Conservation (phyloP, 768 basidiomycete species). For the Tephrocybe rancida region DNA sequence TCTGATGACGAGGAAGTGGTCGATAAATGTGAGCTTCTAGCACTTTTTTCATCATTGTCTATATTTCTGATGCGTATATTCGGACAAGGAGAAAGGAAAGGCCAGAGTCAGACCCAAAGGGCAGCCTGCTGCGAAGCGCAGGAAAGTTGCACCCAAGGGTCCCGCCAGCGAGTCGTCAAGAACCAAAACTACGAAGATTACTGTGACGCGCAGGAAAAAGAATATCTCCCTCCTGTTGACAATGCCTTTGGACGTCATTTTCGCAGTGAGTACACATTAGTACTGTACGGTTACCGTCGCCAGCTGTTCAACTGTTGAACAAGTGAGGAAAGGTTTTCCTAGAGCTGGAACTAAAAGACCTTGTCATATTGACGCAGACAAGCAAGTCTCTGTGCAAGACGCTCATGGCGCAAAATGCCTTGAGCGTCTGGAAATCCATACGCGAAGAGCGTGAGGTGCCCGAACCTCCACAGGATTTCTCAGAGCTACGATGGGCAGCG, state of each 20-base stretch:
- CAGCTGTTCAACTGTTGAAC: too few relatives aligned
- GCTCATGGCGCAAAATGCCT: conserved; percentile 17
- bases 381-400: conserved; percentile 23
- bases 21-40: not conserved
- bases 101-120: not conserved
- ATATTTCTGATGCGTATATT: not conserved
- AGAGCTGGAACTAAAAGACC: conserved; percentile 23
- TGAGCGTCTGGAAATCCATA: conserved; percentile 26
- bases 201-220: not conserved
- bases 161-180: too few relatives aligned
- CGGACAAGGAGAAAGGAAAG: not conserved
- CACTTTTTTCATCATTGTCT: not conserved
- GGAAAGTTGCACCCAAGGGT: not conserved
- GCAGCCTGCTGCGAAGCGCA: not conserved
- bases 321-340: conserved; percentile 23
- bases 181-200: not conserved
- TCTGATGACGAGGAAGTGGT: not conserved
- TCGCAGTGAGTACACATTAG: conserved; percentile 18
- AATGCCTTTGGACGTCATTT: conserved; percentile 30
- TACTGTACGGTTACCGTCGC: not conserved
- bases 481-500: conserved; percentile 28
- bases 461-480: conserved; percentile 22
- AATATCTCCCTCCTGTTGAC: conserved; percentile 14
- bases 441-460: conserved; percentile 19
- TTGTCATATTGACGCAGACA: conserved; percentile 24